These are phyloP conservation scores for Apium graveolens DNA, from an alignment of 129 eudicot genomes.

Conservation along the genomic window DNA sequence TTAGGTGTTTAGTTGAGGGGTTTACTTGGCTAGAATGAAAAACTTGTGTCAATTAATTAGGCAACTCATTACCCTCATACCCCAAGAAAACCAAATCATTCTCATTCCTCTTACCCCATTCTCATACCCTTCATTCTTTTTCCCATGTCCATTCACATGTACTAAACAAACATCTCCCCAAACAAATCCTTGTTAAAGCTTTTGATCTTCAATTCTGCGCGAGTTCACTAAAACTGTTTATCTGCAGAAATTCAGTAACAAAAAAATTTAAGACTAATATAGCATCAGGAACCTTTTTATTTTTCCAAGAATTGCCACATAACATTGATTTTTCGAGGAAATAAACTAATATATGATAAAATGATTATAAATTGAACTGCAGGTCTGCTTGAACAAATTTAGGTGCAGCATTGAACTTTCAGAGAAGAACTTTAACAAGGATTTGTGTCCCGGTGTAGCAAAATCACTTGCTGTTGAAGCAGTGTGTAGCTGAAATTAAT, in stretches of 20 bases:
- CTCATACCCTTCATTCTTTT: too few relatives aligned
- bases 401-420: conserved; percentile 43
- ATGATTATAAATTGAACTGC: conserved; percentile 16
- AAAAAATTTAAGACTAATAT: not conserved
- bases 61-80: too few relatives aligned
- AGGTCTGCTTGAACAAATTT: conserved; percentile 56
- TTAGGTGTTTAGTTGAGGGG: too few relatives aligned
- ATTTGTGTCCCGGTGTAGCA: conserved; percentile 41
- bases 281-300: not conserved
- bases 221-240: not conserved
- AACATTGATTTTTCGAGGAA: not conserved
- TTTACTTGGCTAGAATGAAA: too few relatives aligned
- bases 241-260: not conserved
- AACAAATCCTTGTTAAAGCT: not conserved
- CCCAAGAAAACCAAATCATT: too few relatives aligned
- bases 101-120: too few relatives aligned
- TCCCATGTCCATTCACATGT: not conserved
- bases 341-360: not conserved
- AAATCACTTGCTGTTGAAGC: conserved; percentile 73
- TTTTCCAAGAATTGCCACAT: not conserved
- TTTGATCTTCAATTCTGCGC: not conserved
- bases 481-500: conserved; percentile 41
- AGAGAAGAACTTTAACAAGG: conserved; percentile 39
- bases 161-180: not conserved
- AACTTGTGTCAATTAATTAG: too few relatives aligned